A percentile compares a stretch with the other conserved stretches of the same genome.
These are phyloP conservation scores for Eutypella sp. DNA, from an alignment of 2,329 filamentous ascomycete species.

Conservation along the genomic window DNA sequence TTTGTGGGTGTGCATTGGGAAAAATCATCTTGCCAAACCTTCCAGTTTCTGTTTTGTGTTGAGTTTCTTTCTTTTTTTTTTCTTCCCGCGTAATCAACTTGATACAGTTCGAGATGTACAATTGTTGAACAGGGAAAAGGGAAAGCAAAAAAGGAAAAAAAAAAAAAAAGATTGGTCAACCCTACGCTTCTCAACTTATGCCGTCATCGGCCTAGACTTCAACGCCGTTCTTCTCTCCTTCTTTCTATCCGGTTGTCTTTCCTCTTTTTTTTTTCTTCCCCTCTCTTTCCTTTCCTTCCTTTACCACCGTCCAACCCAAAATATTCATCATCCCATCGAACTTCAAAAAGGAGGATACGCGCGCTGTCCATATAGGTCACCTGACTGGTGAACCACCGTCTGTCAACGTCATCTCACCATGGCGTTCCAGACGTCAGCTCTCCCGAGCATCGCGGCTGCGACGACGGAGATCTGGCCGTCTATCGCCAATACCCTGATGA, in stretches of 20 bases:
- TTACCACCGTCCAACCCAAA: background rate
- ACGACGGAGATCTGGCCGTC: slow-evolving; percentile 43
- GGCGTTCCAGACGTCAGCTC: slow-evolving; percentile 25
- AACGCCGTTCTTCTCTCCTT: background rate
- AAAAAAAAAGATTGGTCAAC: background rate
- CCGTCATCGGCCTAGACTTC: background rate
- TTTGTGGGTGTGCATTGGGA: too few relatives aligned
- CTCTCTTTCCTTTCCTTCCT: background rate
- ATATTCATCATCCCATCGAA: background rate
- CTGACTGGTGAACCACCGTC: too few relatives aligned
- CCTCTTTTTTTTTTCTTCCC: background rate
- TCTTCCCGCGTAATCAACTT: too few relatives aligned
- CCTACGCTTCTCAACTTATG: background rate
- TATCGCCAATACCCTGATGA: slow-evolving; percentile 34
- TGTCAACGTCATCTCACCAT: slow-evolving; percentile 16
- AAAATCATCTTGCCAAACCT: too few relatives aligned
- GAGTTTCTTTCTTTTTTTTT: too few relatives aligned
- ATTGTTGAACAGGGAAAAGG: too few relatives aligned
- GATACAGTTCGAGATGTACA: too few relatives aligned
- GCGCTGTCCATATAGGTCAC: too few relatives aligned
- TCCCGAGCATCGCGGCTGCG: slow-evolving; percentile 36
- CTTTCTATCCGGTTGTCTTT: background rate
- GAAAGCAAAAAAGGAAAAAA: too few relatives aligned
- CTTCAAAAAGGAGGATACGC: background rate
- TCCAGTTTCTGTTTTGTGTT: too few relatives aligned